phyloP scores from a whole-genome alignment of 192 early-diverging fungal species.

The Coemansia sp. region DNA sequence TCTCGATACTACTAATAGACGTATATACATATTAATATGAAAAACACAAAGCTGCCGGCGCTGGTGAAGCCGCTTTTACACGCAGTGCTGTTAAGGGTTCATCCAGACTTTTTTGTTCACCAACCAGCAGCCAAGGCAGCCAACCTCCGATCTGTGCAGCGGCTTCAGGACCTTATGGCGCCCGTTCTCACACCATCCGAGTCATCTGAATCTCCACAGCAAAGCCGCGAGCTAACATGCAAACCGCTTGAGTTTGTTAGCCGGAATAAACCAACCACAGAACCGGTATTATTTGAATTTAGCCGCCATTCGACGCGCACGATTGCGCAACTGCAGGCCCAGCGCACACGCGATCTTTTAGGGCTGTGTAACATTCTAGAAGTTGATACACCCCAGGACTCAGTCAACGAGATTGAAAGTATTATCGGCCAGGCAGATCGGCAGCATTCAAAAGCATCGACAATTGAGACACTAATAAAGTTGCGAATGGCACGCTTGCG shows the following conservation, averaged over 20 bases:
- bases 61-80: conserved; percentile 46
- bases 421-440: conserved; percentile 1
- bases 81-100: conserved; percentile 39
- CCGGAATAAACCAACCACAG: not conserved
- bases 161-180: conserved; percentile 39
- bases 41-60: conserved; percentile 19
- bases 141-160: conserved; percentile 47
- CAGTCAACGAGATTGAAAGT: conserved; percentile 18
- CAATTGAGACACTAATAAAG: not conserved
- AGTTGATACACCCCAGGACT: not conserved
- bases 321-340: conserved; percentile 16
- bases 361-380: conserved; percentile 25
- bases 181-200: conserved; percentile 17
- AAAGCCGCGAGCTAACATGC: conserved; percentile 9
- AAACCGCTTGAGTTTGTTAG: conserved; percentile 20
- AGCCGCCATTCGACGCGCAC: not conserved
- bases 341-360: conserved; percentile 39
- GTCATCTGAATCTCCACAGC: not conserved
- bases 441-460: not conserved
- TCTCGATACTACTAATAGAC: not conserved
- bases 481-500: conserved; percentile 36
- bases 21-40: conserved; percentile 3
- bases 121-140: conserved; percentile 30
- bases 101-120: conserved; percentile 45
- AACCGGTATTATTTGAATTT: conserved; percentile 28